Evolutionary conservation across 441 rosid species (phyloP).

Genomic region (Erodium trifolium): DNA sequence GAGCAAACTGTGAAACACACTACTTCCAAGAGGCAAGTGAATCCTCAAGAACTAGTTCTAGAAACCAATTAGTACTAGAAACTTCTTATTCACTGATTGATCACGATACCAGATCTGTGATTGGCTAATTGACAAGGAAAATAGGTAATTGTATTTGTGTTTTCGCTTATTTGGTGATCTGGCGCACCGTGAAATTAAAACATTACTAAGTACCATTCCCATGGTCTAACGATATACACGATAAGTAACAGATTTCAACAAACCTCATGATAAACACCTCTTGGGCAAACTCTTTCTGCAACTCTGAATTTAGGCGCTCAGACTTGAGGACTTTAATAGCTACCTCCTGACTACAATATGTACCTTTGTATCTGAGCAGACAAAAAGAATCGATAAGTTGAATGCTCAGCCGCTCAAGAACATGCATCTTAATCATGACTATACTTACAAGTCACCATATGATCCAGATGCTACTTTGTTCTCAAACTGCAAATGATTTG

Average conservation of each 20-base stretch:
- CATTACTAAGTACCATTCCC: neutral
- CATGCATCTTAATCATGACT: slow-evolving; percentile 15
- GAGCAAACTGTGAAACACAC: neutral
- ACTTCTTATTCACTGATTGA: neutral
- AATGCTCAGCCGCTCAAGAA: slow-evolving; percentile 10
- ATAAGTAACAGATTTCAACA: slow-evolving; percentile 10
- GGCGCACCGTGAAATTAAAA: neutral
- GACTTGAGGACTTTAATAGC: slow-evolving; percentile 70
- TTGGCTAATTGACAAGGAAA: neutral
- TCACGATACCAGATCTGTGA: neutral
- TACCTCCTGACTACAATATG: slow-evolving; percentile 64
- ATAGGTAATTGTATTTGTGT: too few relatives aligned
- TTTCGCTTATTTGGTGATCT: neutral
- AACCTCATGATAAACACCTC: slow-evolving; percentile 74
- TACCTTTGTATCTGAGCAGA: slow-evolving; percentile 50
- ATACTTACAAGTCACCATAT: slow-evolving; percentile 60
- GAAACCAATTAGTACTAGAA: neutral
- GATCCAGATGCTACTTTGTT: slow-evolving; percentile 64
- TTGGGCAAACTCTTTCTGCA: slow-evolving; percentile 67
- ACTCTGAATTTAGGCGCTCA: slow-evolving; percentile 54
- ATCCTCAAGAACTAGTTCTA: neutral
- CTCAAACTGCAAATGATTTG: slow-evolving; percentile 40
- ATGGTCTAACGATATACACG: neutral
- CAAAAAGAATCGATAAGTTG: neutral
- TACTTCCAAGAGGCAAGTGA: neutral